These are phyloP conservation scores for Ophiorrhiza pumila DNA, from an alignment of 257 asterid species.

Conservation along the genomic window DNA sequence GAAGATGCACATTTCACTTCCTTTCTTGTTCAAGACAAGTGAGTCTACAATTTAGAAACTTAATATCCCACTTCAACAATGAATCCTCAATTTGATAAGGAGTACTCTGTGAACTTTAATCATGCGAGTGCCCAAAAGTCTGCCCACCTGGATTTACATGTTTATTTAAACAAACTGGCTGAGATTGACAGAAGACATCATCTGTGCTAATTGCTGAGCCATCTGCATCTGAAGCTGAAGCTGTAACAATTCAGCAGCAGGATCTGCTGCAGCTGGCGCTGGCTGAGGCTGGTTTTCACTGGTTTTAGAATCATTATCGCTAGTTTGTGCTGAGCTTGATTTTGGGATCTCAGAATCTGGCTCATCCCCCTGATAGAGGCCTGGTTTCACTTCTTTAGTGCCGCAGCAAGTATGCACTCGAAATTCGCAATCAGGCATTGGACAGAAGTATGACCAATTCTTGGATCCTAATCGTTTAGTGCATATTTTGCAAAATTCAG, in stretches of 20 bases:
- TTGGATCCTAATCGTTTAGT: conserved; percentile 25
- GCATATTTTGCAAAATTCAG: conserved; percentile 43
- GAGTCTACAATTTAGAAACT: neutral
- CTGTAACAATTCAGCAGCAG: conserved; percentile 24
- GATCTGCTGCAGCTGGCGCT: conserved; percentile 15
- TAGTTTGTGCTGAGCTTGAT: neutral
- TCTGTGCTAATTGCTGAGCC: conserved; percentile 33
- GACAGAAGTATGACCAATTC: conserved; percentile 52
- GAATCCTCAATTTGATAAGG: neutral
- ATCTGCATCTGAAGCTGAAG: conserved; percentile 38
- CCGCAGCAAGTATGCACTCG: conserved; percentile 55
- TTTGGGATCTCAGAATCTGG: conserved; percentile 6
- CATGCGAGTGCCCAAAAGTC: neutral
- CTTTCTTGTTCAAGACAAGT: neutral
- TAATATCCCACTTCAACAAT: neutral
- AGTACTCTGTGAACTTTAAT: neutral
- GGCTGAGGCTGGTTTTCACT: neutral
- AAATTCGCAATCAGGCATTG: conserved; percentile 37
- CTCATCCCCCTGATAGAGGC: conserved; percentile 37
- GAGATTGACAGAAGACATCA: conserved; percentile 32
- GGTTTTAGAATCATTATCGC: neutral
- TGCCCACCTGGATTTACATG: neutral
- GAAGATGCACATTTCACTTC: neutral
- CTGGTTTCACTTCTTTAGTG: conserved; percentile 54
- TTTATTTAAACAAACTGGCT: conserved; percentile 16